phyloP scores from a whole-genome alignment of 345 rosid genomes.

The Bruguiera gymnorhiza region DNA sequence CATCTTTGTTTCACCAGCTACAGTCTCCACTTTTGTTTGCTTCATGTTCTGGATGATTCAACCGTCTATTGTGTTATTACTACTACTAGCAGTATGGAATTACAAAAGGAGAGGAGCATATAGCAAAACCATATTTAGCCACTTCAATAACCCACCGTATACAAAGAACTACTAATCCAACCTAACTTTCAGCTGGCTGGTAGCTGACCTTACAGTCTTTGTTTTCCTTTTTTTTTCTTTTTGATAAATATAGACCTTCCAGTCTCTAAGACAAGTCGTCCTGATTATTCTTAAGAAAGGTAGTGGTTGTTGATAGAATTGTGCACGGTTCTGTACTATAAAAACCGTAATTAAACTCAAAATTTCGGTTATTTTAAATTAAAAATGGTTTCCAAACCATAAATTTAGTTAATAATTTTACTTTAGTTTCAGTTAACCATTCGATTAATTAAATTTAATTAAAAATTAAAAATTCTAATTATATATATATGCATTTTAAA shows the following conservation, averaged over 20 bases:
- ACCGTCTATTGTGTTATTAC: not conserved
- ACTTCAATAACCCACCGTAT: conserved; percentile 6
- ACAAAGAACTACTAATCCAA: conserved; percentile 38
- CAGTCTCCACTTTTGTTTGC: conserved; percentile 31
- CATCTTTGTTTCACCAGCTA: conserved; percentile 21
- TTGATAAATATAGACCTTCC: not conserved
- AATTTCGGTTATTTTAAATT: no score
- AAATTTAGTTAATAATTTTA: no score
- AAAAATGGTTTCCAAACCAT: no score
- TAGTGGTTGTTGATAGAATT: no score
- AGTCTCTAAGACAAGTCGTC: not conserved
- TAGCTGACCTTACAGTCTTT: conserved; percentile 1
- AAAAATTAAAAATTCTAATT: no score
- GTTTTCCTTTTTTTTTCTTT: not conserved
- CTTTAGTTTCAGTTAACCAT: no score
- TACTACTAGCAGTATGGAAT: not conserved
- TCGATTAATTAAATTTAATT: no score
- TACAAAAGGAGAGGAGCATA: not conserved
- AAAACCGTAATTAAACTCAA: no score
- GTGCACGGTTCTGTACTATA: no score
- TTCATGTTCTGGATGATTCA: conserved; percentile 35
- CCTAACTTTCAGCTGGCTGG: conserved; percentile 53
- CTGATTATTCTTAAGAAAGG: no score
- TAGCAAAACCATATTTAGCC: conserved; percentile 1
- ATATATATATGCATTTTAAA: no score